Base-by-base conservation (phyloP, 2,329 filamentous ascomycete species). In the Dactylellina parvicollis region DNA sequence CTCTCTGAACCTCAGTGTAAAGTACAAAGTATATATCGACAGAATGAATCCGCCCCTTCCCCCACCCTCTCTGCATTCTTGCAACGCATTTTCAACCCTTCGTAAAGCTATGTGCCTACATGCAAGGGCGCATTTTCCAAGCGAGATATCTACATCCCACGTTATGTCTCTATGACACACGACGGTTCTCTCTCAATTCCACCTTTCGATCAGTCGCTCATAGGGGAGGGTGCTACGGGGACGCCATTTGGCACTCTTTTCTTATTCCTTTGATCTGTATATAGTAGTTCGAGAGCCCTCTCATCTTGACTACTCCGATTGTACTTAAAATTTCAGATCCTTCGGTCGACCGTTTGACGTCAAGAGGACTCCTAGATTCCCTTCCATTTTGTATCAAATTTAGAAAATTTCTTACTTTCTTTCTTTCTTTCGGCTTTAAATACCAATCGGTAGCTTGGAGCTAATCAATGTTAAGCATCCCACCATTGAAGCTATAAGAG, bases 91-190 rank as follows among this genome's bases (percentile, higher is more conserved):
- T 59, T 55, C 34, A 38, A 49, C 60, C 52, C 32, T 73, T 47
- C 32, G 56, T 66, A n/a, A 49, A 56, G 28, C 52, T 40, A 59
- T 52, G 40, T 60, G 52, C 50, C 44, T 36, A 38, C 52, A 66
- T 66, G 69, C 69, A 73, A 73, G 69, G 69, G 69, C 60, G 22
- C 67, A 73, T 73, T 70, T 69, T 65, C 54, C 55, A 66, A 73
- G 60, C 69, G 69, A 73, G 69, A 65, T 73, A 66, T 61, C 54
- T 73, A 22, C 67, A 60, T 72, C 69, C 67, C 69, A 73, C 69
- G 69, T 73, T 73, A 73, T 72, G 59, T 60, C 49, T 64, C 57
- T 46, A 67, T 61, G 44, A 72, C 59, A 65, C 42, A 65, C 59
- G 52, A 32, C 52, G 59, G 42, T 14, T 28, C 42, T 64, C 67